These are phyloP conservation scores for Leccinum fuscescens DNA, from an alignment of 1,284 basidiomycete genomes.

Conservation along the genomic window DNA sequence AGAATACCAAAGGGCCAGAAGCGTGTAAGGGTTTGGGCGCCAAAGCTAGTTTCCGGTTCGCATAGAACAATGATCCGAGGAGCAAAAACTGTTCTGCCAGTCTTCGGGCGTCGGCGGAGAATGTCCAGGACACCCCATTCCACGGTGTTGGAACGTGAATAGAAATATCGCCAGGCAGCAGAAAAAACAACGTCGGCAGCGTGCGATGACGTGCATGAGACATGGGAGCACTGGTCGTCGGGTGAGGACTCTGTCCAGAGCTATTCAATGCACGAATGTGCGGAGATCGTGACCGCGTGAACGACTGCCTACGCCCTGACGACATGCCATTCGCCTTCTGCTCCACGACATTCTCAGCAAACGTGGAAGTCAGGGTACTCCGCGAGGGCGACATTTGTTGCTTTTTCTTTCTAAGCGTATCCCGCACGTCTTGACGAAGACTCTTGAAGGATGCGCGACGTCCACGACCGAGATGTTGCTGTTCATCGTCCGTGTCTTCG, in stretches of 20 bases:
- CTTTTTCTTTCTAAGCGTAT: slow-evolving; percentile 30
- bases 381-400: slow-evolving; percentile 25
- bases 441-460: slow-evolving; percentile 29
- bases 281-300: slow-evolving; percentile 28
- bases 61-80: slow-evolving; percentile 33
- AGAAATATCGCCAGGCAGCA: slow-evolving; percentile 29
- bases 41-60: slow-evolving; percentile 26
- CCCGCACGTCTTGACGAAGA: slow-evolving; percentile 23
- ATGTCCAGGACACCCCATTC: slow-evolving; percentile 17
- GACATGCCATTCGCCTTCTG: slow-evolving; percentile 18
- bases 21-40: slow-evolving; percentile 5
- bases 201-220: slow-evolving; percentile 27
- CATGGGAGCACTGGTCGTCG: slow-evolving; percentile 9
- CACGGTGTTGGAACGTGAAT: slow-evolving; percentile 20
- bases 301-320: slow-evolving; percentile 18
- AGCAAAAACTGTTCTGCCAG: slow-evolving; percentile 27
- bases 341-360: slow-evolving; percentile 20
- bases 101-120: slow-evolving; percentile 27
- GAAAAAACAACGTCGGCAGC: slow-evolving; percentile 2
- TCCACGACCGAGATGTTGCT: slow-evolving; percentile 23
- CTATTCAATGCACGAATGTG: slow-evolving; percentile 16
- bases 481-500: slow-evolving; percentile 34
- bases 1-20: slow-evolving; percentile 15
- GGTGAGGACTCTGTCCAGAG: slow-evolving; percentile 22
- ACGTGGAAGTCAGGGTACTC: slow-evolving; percentile 20